phyloP scores from a whole-genome alignment of 2,329 filamentous ascomycete genomes.

The Biscogniauxia sp. region DNA sequence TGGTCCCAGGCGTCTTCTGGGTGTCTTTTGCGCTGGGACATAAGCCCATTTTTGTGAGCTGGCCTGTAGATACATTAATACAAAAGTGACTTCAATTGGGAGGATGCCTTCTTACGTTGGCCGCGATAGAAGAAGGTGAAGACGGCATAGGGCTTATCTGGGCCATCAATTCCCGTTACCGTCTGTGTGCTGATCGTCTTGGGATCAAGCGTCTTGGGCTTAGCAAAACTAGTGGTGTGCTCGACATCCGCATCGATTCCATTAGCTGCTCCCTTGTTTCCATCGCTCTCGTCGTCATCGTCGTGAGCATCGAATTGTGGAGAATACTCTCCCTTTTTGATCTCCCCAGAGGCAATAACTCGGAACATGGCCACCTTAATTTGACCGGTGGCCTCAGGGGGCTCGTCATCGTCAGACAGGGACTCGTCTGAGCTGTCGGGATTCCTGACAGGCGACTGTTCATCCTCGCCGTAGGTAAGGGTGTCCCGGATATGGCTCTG shows the following conservation, averaged over 20 bases:
- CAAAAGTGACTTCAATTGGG: not conserved
- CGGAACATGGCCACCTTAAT: slow-evolving; percentile 98
- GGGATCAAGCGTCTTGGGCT: slow-evolving; percentile 91
- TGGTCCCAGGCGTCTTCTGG: slow-evolving; percentile 60
- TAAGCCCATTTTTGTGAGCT: slow-evolving; percentile 96
- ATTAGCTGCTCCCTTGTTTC: slow-evolving; percentile 52
- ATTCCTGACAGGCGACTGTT: slow-evolving; percentile 70
- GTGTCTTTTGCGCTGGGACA: slow-evolving; percentile 65
- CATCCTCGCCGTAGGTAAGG: slow-evolving; percentile 77
- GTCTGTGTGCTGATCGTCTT: slow-evolving; percentile 98
- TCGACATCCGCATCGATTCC: slow-evolving; percentile 80
- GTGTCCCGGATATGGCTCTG: slow-evolving; percentile 50
- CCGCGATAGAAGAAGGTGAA: slow-evolving; percentile 98
- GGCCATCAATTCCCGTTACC: slow-evolving; percentile 95
- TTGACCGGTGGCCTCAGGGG: slow-evolving; percentile 90
- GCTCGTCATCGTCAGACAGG: slow-evolving; percentile 71
- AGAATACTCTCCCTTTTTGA: slow-evolving; percentile 96
- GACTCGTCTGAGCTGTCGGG: slow-evolving; percentile 73
- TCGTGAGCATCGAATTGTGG: slow-evolving; percentile 97
- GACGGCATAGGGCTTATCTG: slow-evolving; percentile 91
- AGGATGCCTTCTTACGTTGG: slow-evolving; percentile 65
- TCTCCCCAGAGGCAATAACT: slow-evolving; percentile 91
- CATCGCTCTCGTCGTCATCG: slow-evolving; percentile 72
- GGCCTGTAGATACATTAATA: slow-evolving; percentile 54
- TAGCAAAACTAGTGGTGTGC: slow-evolving; percentile 96